Evolutionary conservation across 805 yeast genomes (phyloP), one percentile per base, ranked within the genome.

Genomic region (Barnettozyma populi): DNA sequence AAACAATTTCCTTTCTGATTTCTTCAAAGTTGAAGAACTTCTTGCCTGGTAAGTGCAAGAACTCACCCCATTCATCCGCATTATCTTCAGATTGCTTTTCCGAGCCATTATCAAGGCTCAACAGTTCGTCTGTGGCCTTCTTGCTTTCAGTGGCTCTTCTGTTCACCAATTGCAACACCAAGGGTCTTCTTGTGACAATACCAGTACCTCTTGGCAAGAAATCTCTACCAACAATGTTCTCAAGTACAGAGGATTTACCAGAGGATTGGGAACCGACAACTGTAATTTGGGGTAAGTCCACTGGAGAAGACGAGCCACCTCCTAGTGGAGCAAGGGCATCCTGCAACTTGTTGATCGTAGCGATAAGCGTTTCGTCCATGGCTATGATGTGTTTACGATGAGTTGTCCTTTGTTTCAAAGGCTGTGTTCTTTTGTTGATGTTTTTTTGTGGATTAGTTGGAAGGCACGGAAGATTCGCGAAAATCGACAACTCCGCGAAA

Each of bases 11-110:
- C 52, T 76, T 73, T 62, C 97, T 80, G 57, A 94, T 92, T 54
- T 88, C 92, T 63, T 83, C 84, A 66, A 94, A 94, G 64, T 89
- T 86, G 72, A 75, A 86, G 70, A 87, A 86, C 65, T 86, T 83
- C 71, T 88, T 83, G 49, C 87, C 88, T 36, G 97, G 98, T 45
- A 86, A 70, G 65, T 94, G 98, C 56, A 92, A 75, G 66, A 94
- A 94, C 68, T 94, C 99, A 52, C 99, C 99, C 97, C 98, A 94
- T 71, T 92, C 99, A 48, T 74, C 84, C 36, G 73, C 75, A 61
- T 84, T 85, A 67, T 85, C 85, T 63, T 85, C 94, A 13, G 80
- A 71, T 58, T 69, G 74, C 38, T 74, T 71, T 43, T 72, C 70
- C 52, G 69, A 43, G 39, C 47, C 29, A 7, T 52, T 52, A 14